Percentiles rank a stretch among this genome's conserved stretches.
phyloP scores from a whole-genome alignment of 805 yeast genomes.

The Lachancea waltii region DNA sequence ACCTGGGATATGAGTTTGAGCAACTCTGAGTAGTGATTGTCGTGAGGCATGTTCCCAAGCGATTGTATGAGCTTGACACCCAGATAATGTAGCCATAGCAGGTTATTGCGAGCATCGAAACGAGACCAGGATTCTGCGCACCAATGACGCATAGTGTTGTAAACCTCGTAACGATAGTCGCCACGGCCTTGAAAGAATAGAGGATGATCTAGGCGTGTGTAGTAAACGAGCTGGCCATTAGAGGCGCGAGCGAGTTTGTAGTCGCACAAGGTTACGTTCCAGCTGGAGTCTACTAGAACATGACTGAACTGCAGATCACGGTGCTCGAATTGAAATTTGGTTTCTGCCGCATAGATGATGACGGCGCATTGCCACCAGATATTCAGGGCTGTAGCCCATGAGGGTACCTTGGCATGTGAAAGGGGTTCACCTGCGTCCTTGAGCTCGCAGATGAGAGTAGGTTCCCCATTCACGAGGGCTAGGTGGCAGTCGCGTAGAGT shows the following conservation, averaged over 20 bases:
- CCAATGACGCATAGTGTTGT: slow-evolving; percentile 45
- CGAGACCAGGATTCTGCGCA: slow-evolving; percentile 23
- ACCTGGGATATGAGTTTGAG: slow-evolving; percentile 3
- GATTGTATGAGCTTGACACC: slow-evolving; percentile 33
- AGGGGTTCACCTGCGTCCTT: slow-evolving; percentile 28
- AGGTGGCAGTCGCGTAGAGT: slow-evolving; percentile 5
- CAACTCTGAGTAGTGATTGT: slow-evolving; percentile 5
- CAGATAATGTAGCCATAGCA: slow-evolving; percentile 62
- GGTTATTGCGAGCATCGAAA: slow-evolving; percentile 41
- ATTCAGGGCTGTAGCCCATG: slow-evolving; percentile 25
- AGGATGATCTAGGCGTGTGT: slow-evolving; percentile 58
- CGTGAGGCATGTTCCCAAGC: slow-evolving; percentile 4
- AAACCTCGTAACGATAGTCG: slow-evolving; percentile 56
- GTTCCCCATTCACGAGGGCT: slow-evolving; percentile 3
- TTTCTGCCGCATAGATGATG: slow-evolving; percentile 48
- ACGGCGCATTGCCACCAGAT: slow-evolving; percentile 51
- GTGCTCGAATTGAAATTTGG: slow-evolving; percentile 53
- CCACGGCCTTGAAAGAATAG: slow-evolving; percentile 54
- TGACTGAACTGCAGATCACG: slow-evolving; percentile 67
- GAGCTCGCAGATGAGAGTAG: slow-evolving; percentile 16
- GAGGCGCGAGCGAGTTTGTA: slow-evolving; percentile 49
- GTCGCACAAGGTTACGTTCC: slow-evolving; percentile 49
- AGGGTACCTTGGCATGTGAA: slow-evolving; percentile 8
- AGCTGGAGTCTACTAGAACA: slow-evolving; percentile 39
- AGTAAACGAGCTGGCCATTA: slow-evolving; percentile 28